phyloP scores from a whole-genome alignment of 2,329 filamentous ascomycete species.

The Cytospora piceicola region DNA sequence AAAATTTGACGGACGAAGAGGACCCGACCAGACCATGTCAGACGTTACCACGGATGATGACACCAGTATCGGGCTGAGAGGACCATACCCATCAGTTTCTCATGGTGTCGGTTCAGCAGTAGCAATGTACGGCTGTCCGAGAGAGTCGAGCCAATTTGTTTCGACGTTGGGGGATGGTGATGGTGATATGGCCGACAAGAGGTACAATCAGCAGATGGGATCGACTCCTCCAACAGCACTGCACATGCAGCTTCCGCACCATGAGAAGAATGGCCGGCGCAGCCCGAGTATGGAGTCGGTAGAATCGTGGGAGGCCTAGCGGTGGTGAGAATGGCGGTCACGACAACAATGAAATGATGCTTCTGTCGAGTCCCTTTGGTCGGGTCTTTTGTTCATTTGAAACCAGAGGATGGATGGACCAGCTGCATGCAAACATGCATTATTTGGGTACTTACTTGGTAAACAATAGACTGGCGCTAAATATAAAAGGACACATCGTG shows the following conservation, averaged over 20 bases:
- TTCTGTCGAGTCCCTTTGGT: not conserved
- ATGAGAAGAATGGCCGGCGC: not conserved
- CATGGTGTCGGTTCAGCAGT: not conserved
- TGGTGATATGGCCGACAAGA: not conserved
- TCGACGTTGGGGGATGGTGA: not conserved
- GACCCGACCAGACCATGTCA: constrained; percentile 7
- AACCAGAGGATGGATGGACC: not conserved
- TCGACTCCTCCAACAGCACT: not conserved
- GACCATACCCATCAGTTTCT: not conserved
- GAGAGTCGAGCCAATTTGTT: not conserved
- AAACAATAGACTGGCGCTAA: too few species aligned
- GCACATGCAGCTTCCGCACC: not conserved
- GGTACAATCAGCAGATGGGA: not conserved
- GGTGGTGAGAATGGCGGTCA: not conserved
- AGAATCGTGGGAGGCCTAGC: constrained; percentile 16
- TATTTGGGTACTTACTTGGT: too few species aligned
- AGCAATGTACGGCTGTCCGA: not conserved
- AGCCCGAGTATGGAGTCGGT: not conserved
- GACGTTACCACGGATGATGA: not conserved
- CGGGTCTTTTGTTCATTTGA: not conserved
- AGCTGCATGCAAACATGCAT: not conserved
- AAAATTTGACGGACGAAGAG: not conserved
- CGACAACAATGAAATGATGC: not conserved
- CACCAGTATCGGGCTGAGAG: not conserved
- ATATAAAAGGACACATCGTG: too few species aligned